phyloP scores from a whole-genome alignment of 805 yeast genomes.

The Candida orba region DNA sequence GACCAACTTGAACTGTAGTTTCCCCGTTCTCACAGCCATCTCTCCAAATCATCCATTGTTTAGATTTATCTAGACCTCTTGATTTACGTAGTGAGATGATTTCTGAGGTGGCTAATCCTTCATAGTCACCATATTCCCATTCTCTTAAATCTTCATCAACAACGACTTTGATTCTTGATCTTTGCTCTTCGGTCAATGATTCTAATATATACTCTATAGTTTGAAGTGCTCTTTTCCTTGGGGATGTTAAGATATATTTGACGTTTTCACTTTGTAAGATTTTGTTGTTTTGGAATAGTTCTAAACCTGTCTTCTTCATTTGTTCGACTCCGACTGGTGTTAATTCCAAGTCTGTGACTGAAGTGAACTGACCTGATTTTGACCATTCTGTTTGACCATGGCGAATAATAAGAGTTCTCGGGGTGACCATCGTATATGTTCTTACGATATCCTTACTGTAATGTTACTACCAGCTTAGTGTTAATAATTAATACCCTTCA shows the following conservation, averaged over 20 bases:
- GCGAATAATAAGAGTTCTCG: constrained; percentile 66
- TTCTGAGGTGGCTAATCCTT: constrained; percentile 67
- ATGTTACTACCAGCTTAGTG: neutral
- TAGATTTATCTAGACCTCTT: constrained; percentile 47
- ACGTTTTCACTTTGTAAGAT: constrained; percentile 59
- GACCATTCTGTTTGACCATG: constrained; percentile 97
- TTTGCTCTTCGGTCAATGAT: constrained; percentile 36
- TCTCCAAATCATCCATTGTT: constrained; percentile 76
- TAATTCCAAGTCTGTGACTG: constrained; percentile 73
- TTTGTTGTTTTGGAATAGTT: constrained; percentile 47
- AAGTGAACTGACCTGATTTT: constrained; percentile 85
- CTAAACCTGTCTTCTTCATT: constrained; percentile 66
- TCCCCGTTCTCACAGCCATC: constrained; percentile 96
- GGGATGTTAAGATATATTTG: constrained; percentile 67
- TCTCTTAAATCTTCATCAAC: constrained; percentile 73
- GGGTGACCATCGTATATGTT: constrained; percentile 34
- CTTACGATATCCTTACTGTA: neutral
- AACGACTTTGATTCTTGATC: constrained; percentile 34
- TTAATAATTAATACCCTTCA: neutral
- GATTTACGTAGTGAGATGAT: constrained; percentile 52
- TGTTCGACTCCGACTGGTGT: constrained; percentile 74
- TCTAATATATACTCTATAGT: constrained; percentile 63
- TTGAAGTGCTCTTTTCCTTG: constrained; percentile 70
- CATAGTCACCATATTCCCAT: constrained; percentile 97
- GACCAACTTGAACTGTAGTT: constrained; percentile 52